phyloP scores from a whole-genome alignment of 495 filamentous ascomycete species.

The Aspergillus coremiiformis region DNA sequence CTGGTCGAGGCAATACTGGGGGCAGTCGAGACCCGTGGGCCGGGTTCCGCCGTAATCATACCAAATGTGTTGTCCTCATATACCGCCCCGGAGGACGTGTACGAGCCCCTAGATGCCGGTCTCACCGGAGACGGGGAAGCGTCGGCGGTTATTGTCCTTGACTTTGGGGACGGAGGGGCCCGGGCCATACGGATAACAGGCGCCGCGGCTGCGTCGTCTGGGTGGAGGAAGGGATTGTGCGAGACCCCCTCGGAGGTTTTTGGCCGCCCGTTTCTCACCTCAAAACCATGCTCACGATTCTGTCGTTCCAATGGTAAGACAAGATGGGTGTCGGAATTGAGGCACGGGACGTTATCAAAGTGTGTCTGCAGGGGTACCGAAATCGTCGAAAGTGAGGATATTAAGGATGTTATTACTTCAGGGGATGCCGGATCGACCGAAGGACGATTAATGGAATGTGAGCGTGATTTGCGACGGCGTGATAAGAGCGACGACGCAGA shows the following conservation, averaged over 20 bases:
- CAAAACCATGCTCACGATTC: conserved; percentile 48
- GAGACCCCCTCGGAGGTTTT: conserved; percentile 29
- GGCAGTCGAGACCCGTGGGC: conserved; percentile 30
- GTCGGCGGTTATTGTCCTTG: conserved; percentile 14
- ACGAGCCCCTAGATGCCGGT: conserved; percentile 34
- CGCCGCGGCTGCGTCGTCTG: conserved; percentile 68
- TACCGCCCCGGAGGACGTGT: conserved; percentile 27
- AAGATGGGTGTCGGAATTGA: conserved; percentile 42
- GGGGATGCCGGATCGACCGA: conserved; percentile 60
- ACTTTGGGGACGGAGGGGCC: conserved; percentile 64
- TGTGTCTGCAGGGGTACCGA: conserved; percentile 65
- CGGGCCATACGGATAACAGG: conserved; percentile 84
- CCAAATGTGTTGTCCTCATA: conserved; percentile 35
- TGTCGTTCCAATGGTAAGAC: conserved; percentile 29
- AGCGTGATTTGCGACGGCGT: conserved; percentile 37
- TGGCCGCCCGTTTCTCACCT: conserved; percentile 62
- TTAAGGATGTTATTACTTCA: conserved; percentile 88
- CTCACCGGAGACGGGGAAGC: conserved; percentile 18
- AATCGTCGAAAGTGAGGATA: conserved; percentile 85
- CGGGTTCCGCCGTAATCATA: conserved; percentile 38
- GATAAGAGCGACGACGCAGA: conserved; percentile 19
- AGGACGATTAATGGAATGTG: conserved; percentile 20
- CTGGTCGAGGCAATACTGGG: conserved; percentile 37
- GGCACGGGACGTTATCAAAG: conserved; percentile 57
- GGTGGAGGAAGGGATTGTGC: conserved; percentile 45